These are phyloP conservation scores for Chlorella sp. DNA, from an alignment of 139 green algal species.

Conservation along the genomic window DNA sequence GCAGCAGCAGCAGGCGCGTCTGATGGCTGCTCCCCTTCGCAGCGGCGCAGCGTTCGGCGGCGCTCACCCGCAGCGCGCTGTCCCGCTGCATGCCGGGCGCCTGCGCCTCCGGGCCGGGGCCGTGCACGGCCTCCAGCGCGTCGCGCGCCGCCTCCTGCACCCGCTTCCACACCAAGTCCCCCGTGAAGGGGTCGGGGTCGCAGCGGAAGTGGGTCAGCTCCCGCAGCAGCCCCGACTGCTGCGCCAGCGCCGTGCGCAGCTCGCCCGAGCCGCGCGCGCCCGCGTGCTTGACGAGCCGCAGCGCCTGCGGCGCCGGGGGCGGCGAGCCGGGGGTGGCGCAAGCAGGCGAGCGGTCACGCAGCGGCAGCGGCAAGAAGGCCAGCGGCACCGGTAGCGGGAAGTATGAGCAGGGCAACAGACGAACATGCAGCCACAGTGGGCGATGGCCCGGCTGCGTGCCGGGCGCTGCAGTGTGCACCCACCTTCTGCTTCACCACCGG, in stretches of 20 bases:
- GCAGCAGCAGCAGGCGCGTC: background rate
- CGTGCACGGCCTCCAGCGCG: constrained; percentile 29
- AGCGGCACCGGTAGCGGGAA: no score
- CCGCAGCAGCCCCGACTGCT: constrained; percentile 50
- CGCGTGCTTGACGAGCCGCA: constrained; percentile 74
- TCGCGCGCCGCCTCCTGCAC: constrained; percentile 29
- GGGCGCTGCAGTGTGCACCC: background rate
- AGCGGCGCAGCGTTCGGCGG: background rate
- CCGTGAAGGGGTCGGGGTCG: constrained; percentile 38
- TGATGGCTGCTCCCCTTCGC: background rate
- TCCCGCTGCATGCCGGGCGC: background rate
- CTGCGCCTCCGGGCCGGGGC: background rate
- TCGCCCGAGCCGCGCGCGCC: constrained; percentile 62
- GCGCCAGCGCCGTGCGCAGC: constrained; percentile 64
- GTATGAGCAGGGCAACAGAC: no score
- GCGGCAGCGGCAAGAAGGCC: no score
- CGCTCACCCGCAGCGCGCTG: constrained; percentile 11
- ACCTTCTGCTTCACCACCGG: constrained; percentile 83
- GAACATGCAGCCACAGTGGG: no score
- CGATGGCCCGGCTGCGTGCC: no score
- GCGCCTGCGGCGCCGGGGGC: no score
- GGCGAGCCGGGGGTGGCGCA: no score
- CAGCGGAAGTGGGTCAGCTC: constrained; percentile 34
- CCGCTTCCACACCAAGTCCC: constrained; percentile 42
- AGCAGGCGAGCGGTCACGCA: background rate